phyloP scores from a whole-genome alignment of 75 land plant genomes.

The Chamaecyparis obtusa region DNA sequence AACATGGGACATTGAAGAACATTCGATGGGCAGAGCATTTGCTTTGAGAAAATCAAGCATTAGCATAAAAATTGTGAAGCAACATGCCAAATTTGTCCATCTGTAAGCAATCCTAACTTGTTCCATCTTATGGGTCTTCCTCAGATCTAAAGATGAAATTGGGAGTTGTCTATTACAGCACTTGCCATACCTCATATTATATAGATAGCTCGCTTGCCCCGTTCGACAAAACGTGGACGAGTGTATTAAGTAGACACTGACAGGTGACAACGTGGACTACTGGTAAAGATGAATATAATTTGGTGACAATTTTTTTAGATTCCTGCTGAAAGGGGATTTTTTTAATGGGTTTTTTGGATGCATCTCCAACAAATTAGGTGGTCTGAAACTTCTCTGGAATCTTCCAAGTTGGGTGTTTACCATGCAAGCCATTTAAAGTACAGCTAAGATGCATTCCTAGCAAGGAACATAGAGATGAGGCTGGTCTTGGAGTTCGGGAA shows the following conservation, averaged over 20 bases:
- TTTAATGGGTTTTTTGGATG: background rate
- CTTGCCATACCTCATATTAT: background rate
- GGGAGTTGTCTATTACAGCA: background rate
- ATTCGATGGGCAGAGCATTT: background rate
- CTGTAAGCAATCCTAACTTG: background rate
- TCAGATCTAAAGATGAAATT: background rate
- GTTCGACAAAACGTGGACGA: background rate
- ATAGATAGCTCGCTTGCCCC: background rate
- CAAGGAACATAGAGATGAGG: background rate
- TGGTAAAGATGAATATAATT: background rate
- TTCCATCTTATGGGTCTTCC: background rate
- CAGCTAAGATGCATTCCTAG: background rate
- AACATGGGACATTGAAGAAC: background rate
- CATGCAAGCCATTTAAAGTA: background rate
- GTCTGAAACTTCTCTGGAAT: background rate
- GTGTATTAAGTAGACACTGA: background rate
- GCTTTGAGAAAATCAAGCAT: background rate
- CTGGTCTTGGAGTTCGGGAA: constrained; percentile 1
- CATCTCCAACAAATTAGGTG: background rate
- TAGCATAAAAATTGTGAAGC: background rate
- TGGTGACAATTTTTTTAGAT: background rate
- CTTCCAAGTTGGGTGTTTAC: background rate
- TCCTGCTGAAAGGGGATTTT: background rate
- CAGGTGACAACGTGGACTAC: background rate
- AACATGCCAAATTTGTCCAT: background rate